Evolutionary conservation across 495 filamentous ascomycete species (phyloP), one percentile per base, ranked within the genome.

Genomic region (Bathelium albidoporum): DNA sequence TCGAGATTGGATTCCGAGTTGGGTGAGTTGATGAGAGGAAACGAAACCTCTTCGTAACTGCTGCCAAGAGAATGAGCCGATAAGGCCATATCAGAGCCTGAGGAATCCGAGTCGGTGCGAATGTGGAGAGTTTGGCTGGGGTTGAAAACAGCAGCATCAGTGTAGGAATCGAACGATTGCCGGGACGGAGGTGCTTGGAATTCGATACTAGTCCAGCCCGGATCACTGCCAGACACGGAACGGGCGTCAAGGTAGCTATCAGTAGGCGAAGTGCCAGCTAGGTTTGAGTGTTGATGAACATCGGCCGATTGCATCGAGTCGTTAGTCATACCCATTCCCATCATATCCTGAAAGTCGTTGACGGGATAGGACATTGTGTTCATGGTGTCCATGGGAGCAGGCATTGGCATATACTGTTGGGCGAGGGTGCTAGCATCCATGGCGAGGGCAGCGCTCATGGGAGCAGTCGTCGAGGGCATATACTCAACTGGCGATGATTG

Each of bases 81-180:
- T 78, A 83, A 63, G 79, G 83, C 67, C 62, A 75, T 65, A 62
- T 89, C 87, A 11, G 89, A 91, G 43, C 86, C 85, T 0, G 91
- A 93, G 2, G 90, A 91, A 63, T 92, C 89, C 10, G 91, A 96
- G 66, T 87, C 83, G 59, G 87, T 92, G 58, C 91, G 84, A 67
- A 91, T 77, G 73, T 95, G 91, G 55, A 96, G 77, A 0, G 89
- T 90, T 73, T 95, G 87, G 63, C 84, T 83, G 1, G 91, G 91
- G 71, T 95, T 94, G 76, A 92, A 91, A 63, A 95, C 90, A 61
- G 88, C 82, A 32, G 77, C 75, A 55, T 76, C 74, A 55, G 83
- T 77, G 71, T 75, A 82, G 7, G 78, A 75, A 63, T 81, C 74
- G 76, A 67, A 79, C 73, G 73, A 83, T 66, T 71, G 85, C 71